phyloP scores from a whole-genome alignment of 352 stramenopile species.

The Globisporangium ultimum region DNA sequence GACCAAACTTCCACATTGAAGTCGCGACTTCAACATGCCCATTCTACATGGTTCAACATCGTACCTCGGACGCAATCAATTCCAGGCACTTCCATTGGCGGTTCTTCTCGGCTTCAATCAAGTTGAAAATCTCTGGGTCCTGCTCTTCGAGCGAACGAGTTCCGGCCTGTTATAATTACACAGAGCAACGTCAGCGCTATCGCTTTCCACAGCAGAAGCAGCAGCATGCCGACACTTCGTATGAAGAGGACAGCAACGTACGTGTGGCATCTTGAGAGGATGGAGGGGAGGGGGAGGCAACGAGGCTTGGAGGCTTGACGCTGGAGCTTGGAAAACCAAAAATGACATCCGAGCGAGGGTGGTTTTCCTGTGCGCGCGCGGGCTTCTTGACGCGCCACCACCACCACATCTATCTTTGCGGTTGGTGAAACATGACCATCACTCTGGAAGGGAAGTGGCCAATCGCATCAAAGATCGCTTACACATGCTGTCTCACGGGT shows the following conservation, averaged over 20 bases:
- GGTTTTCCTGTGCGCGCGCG: not conserved
- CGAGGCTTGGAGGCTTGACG: constrained; percentile 3
- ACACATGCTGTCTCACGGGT: not conserved
- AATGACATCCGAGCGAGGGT: constrained; percentile 1
- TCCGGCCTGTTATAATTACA: constrained; percentile 28
- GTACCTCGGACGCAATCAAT: constrained; percentile 96
- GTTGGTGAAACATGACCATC: constrained; percentile 6
- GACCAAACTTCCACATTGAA: not conserved
- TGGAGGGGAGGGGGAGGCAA: not conserved
- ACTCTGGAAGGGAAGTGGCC: not conserved
- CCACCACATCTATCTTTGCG: constrained; percentile 9
- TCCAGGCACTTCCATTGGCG: constrained; percentile 97
- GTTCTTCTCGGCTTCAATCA: constrained; percentile 99
- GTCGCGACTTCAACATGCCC: constrained; percentile 10
- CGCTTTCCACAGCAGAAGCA: not conserved
- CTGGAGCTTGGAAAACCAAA: constrained; percentile 17
- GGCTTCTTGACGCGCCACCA: constrained; percentile 10
- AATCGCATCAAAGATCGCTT: not conserved
- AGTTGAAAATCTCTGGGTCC: constrained; percentile 97
- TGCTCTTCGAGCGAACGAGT: constrained; percentile 89
- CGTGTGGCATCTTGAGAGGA: constrained; percentile 57
- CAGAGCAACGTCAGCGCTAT: not conserved
- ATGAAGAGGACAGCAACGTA: constrained; percentile 35
- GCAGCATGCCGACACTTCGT: not conserved
- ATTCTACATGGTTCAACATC: constrained; percentile 3